Percentiles rank a stretch among this genome's conserved stretches.
Conservation (phyloP, 2,329 filamentous ascomycete species). For the Metarhizium album region DNA sequence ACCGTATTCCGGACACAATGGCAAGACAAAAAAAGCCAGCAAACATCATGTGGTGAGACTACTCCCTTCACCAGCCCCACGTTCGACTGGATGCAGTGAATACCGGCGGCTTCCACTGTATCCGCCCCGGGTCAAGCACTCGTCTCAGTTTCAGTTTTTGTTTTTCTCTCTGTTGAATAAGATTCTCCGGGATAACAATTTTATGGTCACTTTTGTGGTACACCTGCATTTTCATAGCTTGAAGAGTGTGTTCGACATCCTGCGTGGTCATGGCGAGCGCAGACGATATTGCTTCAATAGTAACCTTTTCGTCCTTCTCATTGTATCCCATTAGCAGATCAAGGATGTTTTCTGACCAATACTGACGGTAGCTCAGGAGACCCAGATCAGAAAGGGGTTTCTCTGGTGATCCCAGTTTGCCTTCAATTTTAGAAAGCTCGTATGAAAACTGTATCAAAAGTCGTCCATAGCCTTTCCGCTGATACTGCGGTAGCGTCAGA, state of each 20-base stretch:
- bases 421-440: slow-evolving; percentile 89
- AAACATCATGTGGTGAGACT: background rate
- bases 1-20: background rate
- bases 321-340: slow-evolving; percentile 70
- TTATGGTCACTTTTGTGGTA: slow-evolving; percentile 97
- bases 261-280: slow-evolving; percentile 90
- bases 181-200: slow-evolving; percentile 78
- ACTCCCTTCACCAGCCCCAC: slow-evolving; percentile 70
- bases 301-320: slow-evolving; percentile 59
- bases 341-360: slow-evolving; percentile 93
- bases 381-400: slow-evolving; percentile 93
- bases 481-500: slow-evolving; percentile 88
- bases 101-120: slow-evolving; percentile 94
- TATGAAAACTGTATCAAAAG: slow-evolving; percentile 96
- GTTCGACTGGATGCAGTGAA: slow-evolving; percentile 84
- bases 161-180: slow-evolving; percentile 71
- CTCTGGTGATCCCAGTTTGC: slow-evolving; percentile 89
- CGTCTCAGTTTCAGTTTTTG: slow-evolving; percentile 68
- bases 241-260: slow-evolving; percentile 89
- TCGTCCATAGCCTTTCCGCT: slow-evolving; percentile 86
- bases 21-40: background rate
- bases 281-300: slow-evolving; percentile 73
- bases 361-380: slow-evolving; percentile 86
- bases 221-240: slow-evolving; percentile 87
- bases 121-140: slow-evolving; percentile 62